Evolutionary conservation across 805 yeast genomes (phyloP).

Genomic region (Sporopachydermia lactativora): DNA sequence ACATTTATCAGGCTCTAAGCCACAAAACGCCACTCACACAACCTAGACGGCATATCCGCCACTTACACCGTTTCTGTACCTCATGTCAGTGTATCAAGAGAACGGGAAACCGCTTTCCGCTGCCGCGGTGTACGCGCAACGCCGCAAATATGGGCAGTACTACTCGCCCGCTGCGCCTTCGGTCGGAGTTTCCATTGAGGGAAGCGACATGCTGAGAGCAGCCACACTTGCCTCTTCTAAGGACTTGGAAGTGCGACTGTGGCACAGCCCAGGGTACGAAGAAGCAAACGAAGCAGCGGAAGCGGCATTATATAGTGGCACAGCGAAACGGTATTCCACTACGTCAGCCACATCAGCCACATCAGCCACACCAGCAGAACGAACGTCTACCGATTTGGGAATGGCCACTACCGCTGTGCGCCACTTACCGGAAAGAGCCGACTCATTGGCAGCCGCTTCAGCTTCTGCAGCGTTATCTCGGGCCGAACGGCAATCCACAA

Average conservation of each 20-base stretch:
- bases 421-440: too few species aligned
- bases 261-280: slow-evolving; percentile 11
- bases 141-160: slow-evolving; percentile 19
- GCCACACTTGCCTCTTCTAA: slow-evolving; percentile 19
- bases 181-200: slow-evolving; percentile 20
- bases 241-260: slow-evolving; percentile 20
- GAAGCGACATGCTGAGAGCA: slow-evolving; percentile 15
- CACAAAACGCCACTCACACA: too few species aligned
- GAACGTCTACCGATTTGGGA: neutral
- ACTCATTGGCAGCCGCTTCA: neutral
- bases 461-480: neutral
- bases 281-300: neutral
- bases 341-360: neutral
- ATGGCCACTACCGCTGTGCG: neutral
- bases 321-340: too few species aligned
- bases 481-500: neutral
- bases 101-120: slow-evolving; percentile 10
- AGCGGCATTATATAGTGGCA: too few species aligned
- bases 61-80: neutral
- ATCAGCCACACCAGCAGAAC: neutral
- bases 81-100: neutral
- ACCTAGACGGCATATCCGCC: too few species aligned
- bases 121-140: slow-evolving; percentile 20
- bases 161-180: slow-evolving; percentile 21
- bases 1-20: too few species aligned